Evolutionary conservation across 2,329 filamentous ascomycete species (phyloP).

Genomic region (Aureobasidium melanogenum): DNA sequence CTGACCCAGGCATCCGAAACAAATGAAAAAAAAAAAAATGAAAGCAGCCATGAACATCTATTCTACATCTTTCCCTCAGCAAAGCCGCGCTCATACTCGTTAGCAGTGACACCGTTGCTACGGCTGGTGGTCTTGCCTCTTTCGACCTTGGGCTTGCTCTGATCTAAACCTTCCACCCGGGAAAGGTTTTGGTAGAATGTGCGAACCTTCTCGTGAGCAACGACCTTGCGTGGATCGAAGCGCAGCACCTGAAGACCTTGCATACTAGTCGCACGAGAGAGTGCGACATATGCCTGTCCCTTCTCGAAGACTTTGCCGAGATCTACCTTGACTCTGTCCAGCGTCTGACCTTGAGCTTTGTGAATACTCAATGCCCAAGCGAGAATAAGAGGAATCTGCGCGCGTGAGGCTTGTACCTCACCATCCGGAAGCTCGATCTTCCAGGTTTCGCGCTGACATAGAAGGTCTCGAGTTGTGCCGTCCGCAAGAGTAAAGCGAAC

Average conservation of each 20-base stretch:
- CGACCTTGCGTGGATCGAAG: constrained; percentile 84
- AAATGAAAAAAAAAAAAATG: constrained; percentile 11
- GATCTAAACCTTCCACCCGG: constrained; percentile 49
- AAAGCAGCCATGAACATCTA: background rate
- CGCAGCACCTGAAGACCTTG: constrained; percentile 77
- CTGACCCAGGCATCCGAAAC: constrained; percentile 1
- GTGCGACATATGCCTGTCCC: constrained; percentile 92
- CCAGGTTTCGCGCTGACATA: constrained; percentile 85
- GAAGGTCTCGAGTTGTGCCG: constrained; percentile 63
- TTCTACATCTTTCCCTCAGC: constrained; percentile 3
- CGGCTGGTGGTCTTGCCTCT: constrained; percentile 23
- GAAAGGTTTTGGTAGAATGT: constrained; percentile 78
- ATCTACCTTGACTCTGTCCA: constrained; percentile 91
- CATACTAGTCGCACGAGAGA: constrained; percentile 85
- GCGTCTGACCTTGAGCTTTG: constrained; percentile 92
- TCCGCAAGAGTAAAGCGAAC: constrained; percentile 77
- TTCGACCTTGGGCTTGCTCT: constrained; percentile 22
- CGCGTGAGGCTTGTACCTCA: constrained; percentile 80
- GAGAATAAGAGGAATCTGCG: constrained; percentile 70
- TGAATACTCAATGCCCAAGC: constrained; percentile 97
- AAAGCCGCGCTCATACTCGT: constrained; percentile 22
- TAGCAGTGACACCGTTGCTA: constrained; percentile 19
- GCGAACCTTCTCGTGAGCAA: constrained; percentile 82
- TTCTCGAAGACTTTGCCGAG: constrained; percentile 90
- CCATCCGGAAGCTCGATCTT: constrained; percentile 95